Conservation (phyloP, 148 eudicot genomes). For the Rhododendron vialii region DNA sequence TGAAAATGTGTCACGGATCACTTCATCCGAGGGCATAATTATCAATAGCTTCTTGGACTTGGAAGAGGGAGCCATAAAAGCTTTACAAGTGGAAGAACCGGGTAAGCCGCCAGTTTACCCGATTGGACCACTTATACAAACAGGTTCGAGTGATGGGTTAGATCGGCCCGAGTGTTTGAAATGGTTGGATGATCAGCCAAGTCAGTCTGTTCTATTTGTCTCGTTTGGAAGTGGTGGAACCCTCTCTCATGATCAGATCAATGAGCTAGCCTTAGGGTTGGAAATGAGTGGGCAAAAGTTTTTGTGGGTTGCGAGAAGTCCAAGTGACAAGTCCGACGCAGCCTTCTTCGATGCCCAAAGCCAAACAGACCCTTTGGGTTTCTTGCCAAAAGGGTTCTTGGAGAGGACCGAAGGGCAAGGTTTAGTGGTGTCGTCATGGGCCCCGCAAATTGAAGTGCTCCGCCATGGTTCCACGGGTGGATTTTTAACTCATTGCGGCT, state of each 20-base stretch:
- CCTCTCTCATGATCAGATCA: conserved; percentile 32
- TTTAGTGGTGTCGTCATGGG: neutral
- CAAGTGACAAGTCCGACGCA: conserved; percentile 8
- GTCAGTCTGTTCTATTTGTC: conserved; percentile 28
- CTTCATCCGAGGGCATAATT: conserved; percentile 15
- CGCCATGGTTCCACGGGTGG: neutral
- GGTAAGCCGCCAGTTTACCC: conserved; percentile 32
- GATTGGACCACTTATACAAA: conserved; percentile 36
- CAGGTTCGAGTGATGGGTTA: neutral
- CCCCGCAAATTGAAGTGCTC: neutral
- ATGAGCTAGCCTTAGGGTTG: conserved; percentile 18
- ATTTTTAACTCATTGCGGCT: neutral
- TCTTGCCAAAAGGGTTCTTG: conserved; percentile 31
- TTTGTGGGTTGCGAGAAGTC: conserved; percentile 31
- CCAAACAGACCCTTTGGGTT: conserved; percentile 18
- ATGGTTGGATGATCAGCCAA: conserved; percentile 52
- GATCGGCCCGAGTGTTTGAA: conserved; percentile 13
- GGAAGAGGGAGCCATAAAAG: conserved; percentile 28
- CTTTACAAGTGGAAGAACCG: conserved; percentile 12
- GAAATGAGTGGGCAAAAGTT: conserved; percentile 38
- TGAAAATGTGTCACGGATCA: neutral
- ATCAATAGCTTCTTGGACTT: conserved; percentile 28
- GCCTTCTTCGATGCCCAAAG: conserved; percentile 9
- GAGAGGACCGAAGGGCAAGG: conserved; percentile 27
- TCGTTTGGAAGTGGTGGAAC: conserved; percentile 27